phyloP scores from a whole-genome alignment of 192 early-diverging fungal species.

The Podila horticola region DNA sequence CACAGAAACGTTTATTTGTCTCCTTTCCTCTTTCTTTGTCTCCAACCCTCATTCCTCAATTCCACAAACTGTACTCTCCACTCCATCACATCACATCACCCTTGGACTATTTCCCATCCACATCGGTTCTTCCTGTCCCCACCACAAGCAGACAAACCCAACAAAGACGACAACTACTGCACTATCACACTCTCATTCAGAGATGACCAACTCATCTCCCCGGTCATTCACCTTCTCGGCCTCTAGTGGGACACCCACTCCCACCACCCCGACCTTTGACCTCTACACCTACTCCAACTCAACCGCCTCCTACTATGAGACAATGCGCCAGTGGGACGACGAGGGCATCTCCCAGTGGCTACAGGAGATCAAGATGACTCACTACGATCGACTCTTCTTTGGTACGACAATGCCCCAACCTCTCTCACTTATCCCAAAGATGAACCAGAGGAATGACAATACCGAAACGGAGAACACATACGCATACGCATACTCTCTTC shows the following conservation, averaged over 20 bases:
- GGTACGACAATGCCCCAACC: conserved; percentile 3
- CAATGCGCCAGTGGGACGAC: conserved; percentile 47
- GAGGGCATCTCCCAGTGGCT: conserved; percentile 36
- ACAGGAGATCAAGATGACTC: conserved; percentile 47
- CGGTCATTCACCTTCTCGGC: conserved; percentile 52
- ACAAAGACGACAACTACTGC: background rate
- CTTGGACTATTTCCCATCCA: background rate
- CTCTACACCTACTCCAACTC: conserved; percentile 38
- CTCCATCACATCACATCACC: background rate
- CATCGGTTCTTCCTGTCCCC: background rate
- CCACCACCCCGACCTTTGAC: conserved; percentile 48
- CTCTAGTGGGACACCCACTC: conserved; percentile 51
- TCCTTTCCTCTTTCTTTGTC: background rate
- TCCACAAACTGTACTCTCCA: background rate
- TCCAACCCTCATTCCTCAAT: background rate
- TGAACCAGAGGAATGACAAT: too few relatives aligned
- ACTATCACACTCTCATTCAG: background rate
- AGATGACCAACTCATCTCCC: conserved; percentile 45
- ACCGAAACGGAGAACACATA: too few relatives aligned
- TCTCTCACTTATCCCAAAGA: background rate
- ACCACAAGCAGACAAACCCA: background rate
- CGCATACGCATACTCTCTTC: background rate
- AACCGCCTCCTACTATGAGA: conserved; percentile 32
- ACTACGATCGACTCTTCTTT: conserved; percentile 43
- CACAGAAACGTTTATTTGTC: background rate